Conservation (phyloP, 805 yeast species). For the Torulaspora franciscae region DNA sequence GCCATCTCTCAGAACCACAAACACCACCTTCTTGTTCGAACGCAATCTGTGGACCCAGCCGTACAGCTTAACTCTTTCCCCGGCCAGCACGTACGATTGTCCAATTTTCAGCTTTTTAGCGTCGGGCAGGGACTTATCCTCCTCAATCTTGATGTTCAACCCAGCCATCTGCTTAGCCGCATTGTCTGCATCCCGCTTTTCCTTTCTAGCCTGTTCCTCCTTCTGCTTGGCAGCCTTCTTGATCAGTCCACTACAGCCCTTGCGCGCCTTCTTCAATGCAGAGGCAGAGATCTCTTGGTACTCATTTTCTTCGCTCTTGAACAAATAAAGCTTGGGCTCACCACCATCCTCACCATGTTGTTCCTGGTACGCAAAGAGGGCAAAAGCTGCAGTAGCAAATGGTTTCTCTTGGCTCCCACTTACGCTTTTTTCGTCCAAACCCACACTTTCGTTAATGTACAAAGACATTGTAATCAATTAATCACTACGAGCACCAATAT, state of each 20-base stretch:
- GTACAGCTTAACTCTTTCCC: conserved; percentile 65
- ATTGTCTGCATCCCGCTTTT: conserved; percentile 60
- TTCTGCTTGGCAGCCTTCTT: conserved; percentile 57
- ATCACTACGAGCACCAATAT: not conserved
- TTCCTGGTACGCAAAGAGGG: conserved; percentile 44
- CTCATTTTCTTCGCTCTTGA: conserved; percentile 40
- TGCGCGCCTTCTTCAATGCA: conserved; percentile 92
- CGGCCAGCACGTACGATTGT: conserved; percentile 50
- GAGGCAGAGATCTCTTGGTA: conserved; percentile 80
- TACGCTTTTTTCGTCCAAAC: conserved; percentile 56
- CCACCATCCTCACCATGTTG: conserved; percentile 37
- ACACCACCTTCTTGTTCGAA: conserved; percentile 85
- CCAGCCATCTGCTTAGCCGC: conserved; percentile 73
- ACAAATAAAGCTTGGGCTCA: conserved; percentile 49
- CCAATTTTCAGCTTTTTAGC: conserved; percentile 67
- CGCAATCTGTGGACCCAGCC: conserved; percentile 98
- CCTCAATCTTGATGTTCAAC: conserved; percentile 63
- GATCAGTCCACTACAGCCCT: conserved; percentile 87
- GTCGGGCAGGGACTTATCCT: conserved; percentile 66
- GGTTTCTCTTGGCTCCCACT: conserved; percentile 67
- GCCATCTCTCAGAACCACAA: conserved; percentile 92
- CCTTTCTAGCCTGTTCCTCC: conserved; percentile 48
- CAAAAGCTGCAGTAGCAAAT: conserved; percentile 78
- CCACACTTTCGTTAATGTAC: conserved; percentile 71
- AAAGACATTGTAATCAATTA: conserved; percentile 31